These are phyloP conservation scores for Pseudovirgaria hyperparasitica DNA, from an alignment of 2,329 filamentous ascomycete species.

Conservation along the genomic window DNA sequence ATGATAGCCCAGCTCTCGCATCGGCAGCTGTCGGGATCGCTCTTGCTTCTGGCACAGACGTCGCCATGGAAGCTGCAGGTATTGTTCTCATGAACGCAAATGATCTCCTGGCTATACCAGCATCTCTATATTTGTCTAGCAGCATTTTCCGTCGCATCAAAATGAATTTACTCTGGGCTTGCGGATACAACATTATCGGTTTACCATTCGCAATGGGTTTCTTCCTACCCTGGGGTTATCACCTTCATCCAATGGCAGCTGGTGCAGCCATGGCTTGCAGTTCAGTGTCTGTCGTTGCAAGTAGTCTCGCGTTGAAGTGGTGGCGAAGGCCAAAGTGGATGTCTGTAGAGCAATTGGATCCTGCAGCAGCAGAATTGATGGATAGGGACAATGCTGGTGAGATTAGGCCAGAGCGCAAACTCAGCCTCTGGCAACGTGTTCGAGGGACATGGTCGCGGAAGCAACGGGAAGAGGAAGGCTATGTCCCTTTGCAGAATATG, in stretches of 20 bases:
- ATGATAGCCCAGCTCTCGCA: constrained; percentile 89
- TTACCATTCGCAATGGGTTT: constrained; percentile 95
- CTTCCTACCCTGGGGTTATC: constrained; percentile 77
- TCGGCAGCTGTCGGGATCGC: constrained; percentile 90
- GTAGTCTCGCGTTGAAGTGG: constrained; percentile 70
- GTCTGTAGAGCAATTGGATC: constrained; percentile 53
- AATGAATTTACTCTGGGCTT: constrained; percentile 85
- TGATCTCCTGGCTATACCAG: constrained; percentile 85
- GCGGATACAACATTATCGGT: constrained; percentile 81
- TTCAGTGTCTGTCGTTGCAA: constrained; percentile 79
- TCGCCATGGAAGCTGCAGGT: constrained; percentile 94
- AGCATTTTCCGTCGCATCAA: constrained; percentile 89
- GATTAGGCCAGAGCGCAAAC: constrained; percentile 6
- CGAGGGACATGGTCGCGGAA: constrained; percentile 20
- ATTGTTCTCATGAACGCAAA: constrained; percentile 90
- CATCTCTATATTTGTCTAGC: constrained; percentile 66
- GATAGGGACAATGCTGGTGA: constrained; percentile 16
- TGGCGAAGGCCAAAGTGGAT: constrained; percentile 84
- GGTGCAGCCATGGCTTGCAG: constrained; percentile 88
- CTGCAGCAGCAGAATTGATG: constrained; percentile 14
- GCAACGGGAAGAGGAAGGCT: constrained; percentile 27
- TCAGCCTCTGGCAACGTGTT: constrained; percentile 11
- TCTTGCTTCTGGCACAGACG: constrained; percentile 83
- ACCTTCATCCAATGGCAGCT: constrained; percentile 87
- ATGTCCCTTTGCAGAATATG: constrained; percentile 33